These are phyloP conservation scores for Tolypocladium amazonense DNA, from an alignment of 2,329 filamentous ascomycete species.

Conservation along the genomic window DNA sequence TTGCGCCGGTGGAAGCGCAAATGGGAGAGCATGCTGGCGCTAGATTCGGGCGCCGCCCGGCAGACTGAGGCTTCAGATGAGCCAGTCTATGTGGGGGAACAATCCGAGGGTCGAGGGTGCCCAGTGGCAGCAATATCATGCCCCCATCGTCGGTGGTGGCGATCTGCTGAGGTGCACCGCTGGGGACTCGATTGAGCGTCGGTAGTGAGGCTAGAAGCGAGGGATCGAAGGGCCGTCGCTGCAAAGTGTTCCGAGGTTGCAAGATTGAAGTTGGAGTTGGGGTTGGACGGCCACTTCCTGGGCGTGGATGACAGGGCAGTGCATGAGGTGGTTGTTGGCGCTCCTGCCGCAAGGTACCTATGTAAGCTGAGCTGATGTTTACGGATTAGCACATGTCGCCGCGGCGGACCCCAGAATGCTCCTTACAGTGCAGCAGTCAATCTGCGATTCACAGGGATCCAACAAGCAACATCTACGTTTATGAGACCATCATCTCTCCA, in stretches of 20 bases:
- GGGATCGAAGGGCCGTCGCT: background rate
- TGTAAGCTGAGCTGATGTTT: background rate
- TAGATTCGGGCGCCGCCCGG: background rate
- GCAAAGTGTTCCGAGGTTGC: background rate
- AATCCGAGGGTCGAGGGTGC: background rate
- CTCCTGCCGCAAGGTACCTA: background rate
- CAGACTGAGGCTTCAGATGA: background rate
- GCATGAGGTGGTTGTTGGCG: background rate
- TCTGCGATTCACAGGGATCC: background rate
- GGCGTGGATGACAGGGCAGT: background rate
- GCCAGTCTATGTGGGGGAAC: background rate
- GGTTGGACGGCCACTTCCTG: background rate
- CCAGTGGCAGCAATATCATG: background rate
- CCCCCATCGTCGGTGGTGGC: background rate
- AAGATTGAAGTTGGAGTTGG: background rate
- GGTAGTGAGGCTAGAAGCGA: background rate
- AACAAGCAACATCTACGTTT: background rate
- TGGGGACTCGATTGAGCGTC: background rate
- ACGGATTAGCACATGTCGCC: background rate
- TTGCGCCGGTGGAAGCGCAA: constrained; percentile 49
- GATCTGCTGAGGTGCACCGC: background rate
- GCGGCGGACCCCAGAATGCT: background rate
- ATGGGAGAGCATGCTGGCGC: constrained; percentile 35
- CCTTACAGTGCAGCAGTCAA: background rate
- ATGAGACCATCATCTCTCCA: background rate